Base-by-base conservation (phyloP, 148 eudicot species). In the Fagopyrum tataricum region DNA sequence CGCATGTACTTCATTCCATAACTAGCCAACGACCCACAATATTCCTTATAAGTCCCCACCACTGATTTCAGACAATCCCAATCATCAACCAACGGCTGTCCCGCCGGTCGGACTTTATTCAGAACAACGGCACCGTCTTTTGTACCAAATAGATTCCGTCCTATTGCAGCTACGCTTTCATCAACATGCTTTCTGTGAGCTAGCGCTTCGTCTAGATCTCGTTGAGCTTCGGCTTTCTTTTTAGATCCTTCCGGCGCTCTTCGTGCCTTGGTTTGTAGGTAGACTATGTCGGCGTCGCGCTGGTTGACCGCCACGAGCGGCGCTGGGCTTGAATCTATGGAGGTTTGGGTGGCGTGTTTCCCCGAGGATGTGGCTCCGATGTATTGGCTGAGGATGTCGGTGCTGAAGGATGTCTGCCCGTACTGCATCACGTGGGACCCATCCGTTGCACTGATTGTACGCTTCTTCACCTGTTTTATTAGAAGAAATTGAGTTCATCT, bases 401-500 rank as follows among this genome's bases (percentile, higher is more conserved):
- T 59, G 23, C 62, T 44, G 3, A 82, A 41, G 11, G 59, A 37
- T n/a, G 70, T n/a, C 37, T 77, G 75, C 31, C 85, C 85, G 58
- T 79, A 82, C 61, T 77, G 79, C 77, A 75, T 82, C 17, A 77
- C 83, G 72, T 82, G 85, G 62, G 82, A 82, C n/a, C 74, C 67
- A 0, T 46, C 17, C 14, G 47, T n/a, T 18, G 11, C 49, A 9
- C n/a, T 31, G 6, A 18, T 24, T 0, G 82, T 75, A 0, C 85
- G 78, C 7, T 72, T 58, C 55, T 69, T 80, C 18, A 82, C 82
- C 85, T 82, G n/a, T n/a, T n/a, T n/a, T n/a, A n/a, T n/a, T n/a
- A n/a, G n/a, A n/a, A n/a, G n/a, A n/a, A n/a, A n/a, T n/a, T n/a
- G n/a, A n/a, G n/a, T n/a, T n/a, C n/a, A n/a, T n/a, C n/a, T n/a